A percentile compares a stretch with the other conserved stretches of the same genome.
These are phyloP conservation scores for Suillus brevipes DNA, from an alignment of 768 basidiomycete genomes.

Conservation along the genomic window DNA sequence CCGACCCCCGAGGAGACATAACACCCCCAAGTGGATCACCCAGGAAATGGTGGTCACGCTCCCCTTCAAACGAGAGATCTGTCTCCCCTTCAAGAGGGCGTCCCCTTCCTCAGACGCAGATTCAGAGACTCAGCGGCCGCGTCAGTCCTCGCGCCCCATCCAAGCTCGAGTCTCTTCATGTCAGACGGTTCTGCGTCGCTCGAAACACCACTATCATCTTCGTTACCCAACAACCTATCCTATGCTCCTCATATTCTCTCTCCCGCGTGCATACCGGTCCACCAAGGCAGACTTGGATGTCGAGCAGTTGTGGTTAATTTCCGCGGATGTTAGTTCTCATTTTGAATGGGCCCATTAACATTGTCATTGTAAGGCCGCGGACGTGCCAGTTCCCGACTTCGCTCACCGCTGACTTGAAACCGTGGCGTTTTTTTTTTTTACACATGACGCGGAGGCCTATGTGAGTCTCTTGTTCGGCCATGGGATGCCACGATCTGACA, in stretches of 20 bases:
- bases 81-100: background rate
- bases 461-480: no score
- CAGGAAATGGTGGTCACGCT: background rate
- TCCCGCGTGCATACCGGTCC: slow-evolving; percentile 66
- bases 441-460: no score
- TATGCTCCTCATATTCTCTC: slow-evolving; percentile 52
- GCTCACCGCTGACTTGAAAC: no score
- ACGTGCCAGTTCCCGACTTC: no score
- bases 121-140: background rate
- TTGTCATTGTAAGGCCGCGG: no score
- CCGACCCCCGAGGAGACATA: background rate
- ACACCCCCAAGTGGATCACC: background rate
- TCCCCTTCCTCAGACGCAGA: background rate
- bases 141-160: background rate
- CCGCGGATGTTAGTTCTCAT: slow-evolving; percentile 72
- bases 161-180: background rate
- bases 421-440: no score
- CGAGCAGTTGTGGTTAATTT: slow-evolving; percentile 90
- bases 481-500: no score
- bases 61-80: background rate
- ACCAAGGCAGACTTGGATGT: slow-evolving; percentile 86
- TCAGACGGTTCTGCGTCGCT: background rate
- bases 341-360: slow-evolving; percentile 4
- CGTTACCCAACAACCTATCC: no score
- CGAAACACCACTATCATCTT: background rate